These are phyloP conservation scores for Penicillium vulpinum DNA, from an alignment of 2,329 filamentous ascomycete genomes.

Conservation along the genomic window DNA sequence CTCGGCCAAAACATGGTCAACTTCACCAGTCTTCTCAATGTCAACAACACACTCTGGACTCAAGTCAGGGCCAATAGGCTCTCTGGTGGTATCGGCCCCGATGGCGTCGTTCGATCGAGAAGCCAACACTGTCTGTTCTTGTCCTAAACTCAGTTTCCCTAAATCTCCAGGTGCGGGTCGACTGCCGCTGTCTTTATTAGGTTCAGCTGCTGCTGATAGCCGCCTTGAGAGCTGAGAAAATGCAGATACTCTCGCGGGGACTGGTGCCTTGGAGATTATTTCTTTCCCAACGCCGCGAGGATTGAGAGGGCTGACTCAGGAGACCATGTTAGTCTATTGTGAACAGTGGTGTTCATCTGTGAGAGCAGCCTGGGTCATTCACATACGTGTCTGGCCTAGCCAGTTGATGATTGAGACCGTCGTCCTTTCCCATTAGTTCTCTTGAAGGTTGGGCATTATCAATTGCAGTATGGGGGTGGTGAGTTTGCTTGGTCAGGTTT, in stretches of 20 bases:
- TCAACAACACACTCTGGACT: background rate
- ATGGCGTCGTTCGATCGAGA: background rate
- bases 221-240: background rate
- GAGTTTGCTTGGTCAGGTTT: slow-evolving; percentile 9
- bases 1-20: background rate
- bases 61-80: background rate
- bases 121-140: background rate
- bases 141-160: background rate
- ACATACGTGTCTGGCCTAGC: background rate
- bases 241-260: background rate
- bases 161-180: background rate
- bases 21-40: background rate
- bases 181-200: background rate
- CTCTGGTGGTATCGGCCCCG: background rate
- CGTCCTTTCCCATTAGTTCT: background rate
- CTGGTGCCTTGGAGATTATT: background rate
- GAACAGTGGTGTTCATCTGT: too few species aligned
- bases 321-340: background rate
- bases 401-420: background rate
- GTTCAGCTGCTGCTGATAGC: background rate
- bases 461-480: background rate
- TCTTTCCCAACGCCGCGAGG: background rate
- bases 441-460: background rate
- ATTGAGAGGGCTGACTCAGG: background rate
- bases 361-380: background rate